A percentile compares a stretch with the other conserved stretches of the same genome.
Evolutionary conservation across 805 yeast genomes (phyloP).

Genomic region (Blastobotrys robertii): DNA sequence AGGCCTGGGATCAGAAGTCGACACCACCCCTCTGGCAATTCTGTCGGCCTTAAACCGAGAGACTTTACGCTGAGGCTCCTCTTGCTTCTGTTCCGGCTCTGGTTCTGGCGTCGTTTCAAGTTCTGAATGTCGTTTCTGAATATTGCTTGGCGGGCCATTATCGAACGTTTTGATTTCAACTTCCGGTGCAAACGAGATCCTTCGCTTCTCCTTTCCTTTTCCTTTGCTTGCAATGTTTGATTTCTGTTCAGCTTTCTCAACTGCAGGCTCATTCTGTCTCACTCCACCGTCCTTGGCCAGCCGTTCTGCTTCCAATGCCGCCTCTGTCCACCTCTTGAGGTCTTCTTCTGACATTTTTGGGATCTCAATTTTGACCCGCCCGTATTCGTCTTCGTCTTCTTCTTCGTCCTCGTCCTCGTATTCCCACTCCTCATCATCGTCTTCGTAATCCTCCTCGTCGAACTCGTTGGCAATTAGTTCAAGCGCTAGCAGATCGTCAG

Average conservation of each 20-base stretch:
- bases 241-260: constrained; percentile 6
- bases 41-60: constrained; percentile 26
- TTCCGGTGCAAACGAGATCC: constrained; percentile 43
- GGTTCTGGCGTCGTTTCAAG: background rate
- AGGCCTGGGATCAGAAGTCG: background rate
- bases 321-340: constrained; percentile 2
- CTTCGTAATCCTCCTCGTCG: constrained; percentile 26
- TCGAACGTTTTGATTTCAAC: constrained; percentile 53
- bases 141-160: constrained; percentile 34
- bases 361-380: constrained; percentile 23
- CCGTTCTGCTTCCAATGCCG: background rate
- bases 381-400: constrained; percentile 29
- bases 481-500: constrained; percentile 23
- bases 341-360: constrained; percentile 4
- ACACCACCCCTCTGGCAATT: background rate
- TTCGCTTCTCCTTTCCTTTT: constrained; percentile 4
- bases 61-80: constrained; percentile 12
- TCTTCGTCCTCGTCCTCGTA: constrained; percentile 35
- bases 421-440: constrained; percentile 43
- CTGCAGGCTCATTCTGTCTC: background rate
- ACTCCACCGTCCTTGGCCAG: background rate
- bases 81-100: constrained; percentile 5
- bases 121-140: background rate
- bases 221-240: background rate
- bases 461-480: constrained; percentile 18